These are phyloP conservation scores for Misopates orontium DNA, from an alignment of 257 asterid genomes.

Conservation along the genomic window DNA sequence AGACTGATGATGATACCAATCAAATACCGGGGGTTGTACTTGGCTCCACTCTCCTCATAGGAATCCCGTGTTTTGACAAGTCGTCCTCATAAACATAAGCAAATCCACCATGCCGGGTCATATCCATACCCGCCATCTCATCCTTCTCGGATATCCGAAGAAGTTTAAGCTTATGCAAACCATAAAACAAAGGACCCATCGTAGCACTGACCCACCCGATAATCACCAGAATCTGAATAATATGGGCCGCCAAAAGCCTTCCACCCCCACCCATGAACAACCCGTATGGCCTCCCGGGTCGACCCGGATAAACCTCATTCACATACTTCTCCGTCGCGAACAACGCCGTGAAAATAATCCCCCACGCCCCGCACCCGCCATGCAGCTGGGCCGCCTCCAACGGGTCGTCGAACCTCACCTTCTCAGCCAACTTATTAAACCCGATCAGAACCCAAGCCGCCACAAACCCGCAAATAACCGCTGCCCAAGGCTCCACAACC, in stretches of 20 bases:
- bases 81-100: conserved; percentile 76
- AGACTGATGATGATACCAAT: neutral
- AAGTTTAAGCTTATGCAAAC: conserved; percentile 54
- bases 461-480: conserved; percentile 78
- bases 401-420: conserved; percentile 68
- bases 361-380: conserved; percentile 96
- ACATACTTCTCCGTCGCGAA: conserved; percentile 67
- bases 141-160: conserved; percentile 79
- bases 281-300: conserved; percentile 67
- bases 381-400: conserved; percentile 92
- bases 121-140: conserved; percentile 93
- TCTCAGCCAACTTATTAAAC: conserved; percentile 69
- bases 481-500: conserved; percentile 97
- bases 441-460: conserved; percentile 83
- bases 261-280: conserved; percentile 94
- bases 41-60: conserved; percentile 58
- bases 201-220: conserved; percentile 83
- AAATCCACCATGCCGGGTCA: conserved; percentile 95
- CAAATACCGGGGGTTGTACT: conserved; percentile 9
- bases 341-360: conserved; percentile 69
- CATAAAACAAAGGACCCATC: conserved; percentile 76
- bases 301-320: conserved; percentile 63
- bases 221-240: conserved; percentile 73
- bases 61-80: conserved; percentile 34
- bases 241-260: conserved; percentile 62